Evolutionary conservation across 371 early-diverging fungal genomes (phyloP), one percentile per base, ranked within the genome.

Genomic region (Thermomucor indicae-seudaticae): DNA sequence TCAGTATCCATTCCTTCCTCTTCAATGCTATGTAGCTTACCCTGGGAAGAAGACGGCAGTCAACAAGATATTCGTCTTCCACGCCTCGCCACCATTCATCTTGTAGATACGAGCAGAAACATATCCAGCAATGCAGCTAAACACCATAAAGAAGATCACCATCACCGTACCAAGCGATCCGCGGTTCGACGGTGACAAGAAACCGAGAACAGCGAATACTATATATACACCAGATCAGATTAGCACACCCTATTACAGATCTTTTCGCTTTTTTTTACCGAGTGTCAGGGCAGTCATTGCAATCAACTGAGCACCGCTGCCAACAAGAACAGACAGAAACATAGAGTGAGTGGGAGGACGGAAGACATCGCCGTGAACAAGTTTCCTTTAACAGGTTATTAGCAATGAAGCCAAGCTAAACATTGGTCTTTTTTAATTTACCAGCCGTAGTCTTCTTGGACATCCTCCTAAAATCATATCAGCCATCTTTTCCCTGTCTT

Each of bases 311-410:
- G 85, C 78, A 53, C 98, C 98, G 53, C 81, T 92, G 35, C 98
- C 98, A 23, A 92, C 73, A 47, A 95, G 72, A 8, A 96, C 91
- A 3, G 92, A 82, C 43, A 97, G 67, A 34, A 92, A 65, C 83
- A 90, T 86, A 47, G 80, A 64, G 37, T 85, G 78, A 29, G 68
- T 65, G 1, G 96, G 96, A 22, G 94, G 72, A 12, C 96, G 79
- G 78, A 96, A 96, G 14, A 96, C 92, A 64, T 94, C 93, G 16
- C 91, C 95, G 47, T 94, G 95, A n/a, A 94, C 82, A 44, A 92
- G 73, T 60, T 94, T 94, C 95, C n/a, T n/a, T n/a, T n/a, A n/a
- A n/a, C n/a, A n/a, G n/a, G n/a, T n/a, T n/a, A n/a, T n/a, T n/a
- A n/a, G n/a, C n/a, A n/a, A n/a, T n/a, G n/a, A n/a, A n/a, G n/a